Base-by-base conservation (phyloP, 495 filamentous ascomycete genomes). In the Xylaria cubensis region DNA sequence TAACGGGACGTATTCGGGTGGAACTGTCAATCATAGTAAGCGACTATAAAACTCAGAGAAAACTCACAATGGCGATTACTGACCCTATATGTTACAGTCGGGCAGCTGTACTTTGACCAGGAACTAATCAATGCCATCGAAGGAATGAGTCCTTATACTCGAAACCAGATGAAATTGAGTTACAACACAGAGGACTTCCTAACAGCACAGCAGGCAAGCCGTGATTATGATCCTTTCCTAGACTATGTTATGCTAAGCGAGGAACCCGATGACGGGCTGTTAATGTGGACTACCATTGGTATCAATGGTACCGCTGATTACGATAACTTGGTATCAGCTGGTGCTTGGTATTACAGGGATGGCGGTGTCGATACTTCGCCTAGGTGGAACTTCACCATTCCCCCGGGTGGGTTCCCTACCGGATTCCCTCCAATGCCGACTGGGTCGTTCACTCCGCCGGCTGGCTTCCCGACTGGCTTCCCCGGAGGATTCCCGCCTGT, bases 41-140 rank as follows among this genome's bases (percentile, higher is more conserved):
- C 78, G 17, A 66, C 21, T 21, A n/a, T 15, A 17, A 53, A 6
- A 3, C 17, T 39, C n/a, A 53, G 1, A 53, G 9, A 36, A 39
- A 9, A 10, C 44, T 39, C 36, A 29, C 8, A 26, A 29, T 24
- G 13, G 13, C 36, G 50, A 67, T 67, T 24, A 4, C 50, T 67
- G 50, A 67, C 50, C 34, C 9, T 19, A n/a, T 1, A 12, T 67
- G 3, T 56, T 50, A 2, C 19, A 67, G 65, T 89, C 50, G 74
- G 86, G 72, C 87, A 89, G 77, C 74, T 90, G 6, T 90, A 87
- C 81, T 90, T 85, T 77, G 84, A 85, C 73, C 81, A 89, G 74
- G 81, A 79, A 6, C 83, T 88, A 13, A 79, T 84, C 65, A 79
- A 75, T 36, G 81, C 80, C 5, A 84, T 90, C 48, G 86, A 89